Base-by-base conservation (phyloP, 192 early-diverging fungal genomes). In the Dissophora globulifera region DNA sequence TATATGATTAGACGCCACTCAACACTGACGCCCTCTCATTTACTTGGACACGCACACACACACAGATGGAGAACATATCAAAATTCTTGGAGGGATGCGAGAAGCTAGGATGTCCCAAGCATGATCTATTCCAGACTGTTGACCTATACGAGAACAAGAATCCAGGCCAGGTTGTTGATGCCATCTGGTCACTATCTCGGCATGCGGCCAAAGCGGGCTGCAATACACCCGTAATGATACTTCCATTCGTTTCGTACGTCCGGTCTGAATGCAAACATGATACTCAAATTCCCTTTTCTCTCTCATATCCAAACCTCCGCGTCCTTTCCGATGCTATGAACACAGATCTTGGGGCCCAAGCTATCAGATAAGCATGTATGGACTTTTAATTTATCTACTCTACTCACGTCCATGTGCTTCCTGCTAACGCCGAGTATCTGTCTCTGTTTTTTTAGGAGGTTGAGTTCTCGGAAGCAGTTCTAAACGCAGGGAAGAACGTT, bases 101-200 rank as follows among this genome's bases (percentile, higher is more conserved):
- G 29, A 62, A 68, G 46, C 61, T 92, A 13, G 93, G 93, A 32
- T 88, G 90, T 27, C 91, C 89, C n/a, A 81, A 82, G 27, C 80
- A 83, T 64, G 90, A 93, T 49, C 82, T 88, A 16, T 94, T 94
- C 69, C 91, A 93, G 64, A 94, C 93, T 11, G 84, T 94, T 27
- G 93, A 94, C 59, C 68, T 94, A 40, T 94, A 82, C 64, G 93
- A 94, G 63, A 78, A 79, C 48, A 93, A 93, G 80, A 91, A 91
- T 72, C 78, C 87, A 35, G 80, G 80, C 3, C 84, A 87, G 52
- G 90, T 93, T 0, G 84, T 93, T 12, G 89, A 92, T 80, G 84
- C 85, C 26, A 82, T 94, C 20, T 94, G 88, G 59, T 84, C 93
- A 4, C 74, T 94, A 1, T 90, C 89, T 19, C 79, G 93, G 1